These are phyloP conservation scores for Nannizziopsis barbatae DNA, from an alignment of 2,329 filamentous ascomycete genomes.

Conservation along the genomic window DNA sequence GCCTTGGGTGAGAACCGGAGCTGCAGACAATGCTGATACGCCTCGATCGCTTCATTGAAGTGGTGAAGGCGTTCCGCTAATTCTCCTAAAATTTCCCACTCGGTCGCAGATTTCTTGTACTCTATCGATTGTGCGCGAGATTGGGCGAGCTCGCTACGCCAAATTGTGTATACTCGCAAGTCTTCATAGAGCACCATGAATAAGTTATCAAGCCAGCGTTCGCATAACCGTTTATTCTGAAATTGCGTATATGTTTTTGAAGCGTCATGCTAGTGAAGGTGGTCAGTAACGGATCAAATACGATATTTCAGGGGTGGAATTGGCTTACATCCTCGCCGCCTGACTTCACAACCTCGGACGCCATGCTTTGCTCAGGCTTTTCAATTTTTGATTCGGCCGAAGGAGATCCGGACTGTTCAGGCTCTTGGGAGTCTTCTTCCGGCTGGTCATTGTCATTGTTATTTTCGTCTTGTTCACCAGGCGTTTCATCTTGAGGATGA, in stretches of 20 bases:
- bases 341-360: conserved; percentile 64
- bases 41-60: conserved; percentile 79
- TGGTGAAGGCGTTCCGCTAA: conserved; percentile 89
- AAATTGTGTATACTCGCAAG: conserved; percentile 95
- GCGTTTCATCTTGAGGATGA: conserved; percentile 17
- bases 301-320: background rate
- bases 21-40: conserved; percentile 75
- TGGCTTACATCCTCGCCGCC: conserved; percentile 57
- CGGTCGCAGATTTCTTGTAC: conserved; percentile 92
- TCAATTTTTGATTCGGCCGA: conserved; percentile 44
- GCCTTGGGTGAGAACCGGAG: conserved; percentile 91
- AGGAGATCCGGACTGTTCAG: conserved; percentile 14
- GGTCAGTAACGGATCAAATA: conserved; percentile 15
- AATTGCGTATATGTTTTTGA: conserved; percentile 74
- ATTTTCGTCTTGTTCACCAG: conserved; percentile 15
- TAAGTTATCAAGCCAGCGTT: conserved; percentile 94
- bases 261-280: conserved; percentile 43
- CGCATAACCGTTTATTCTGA: conserved; percentile 92
- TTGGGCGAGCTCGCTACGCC: conserved; percentile 95
- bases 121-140: conserved; percentile 86
- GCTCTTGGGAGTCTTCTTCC: conserved; percentile 21
- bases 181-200: conserved; percentile 99
- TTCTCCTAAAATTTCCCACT: conserved; percentile 95
- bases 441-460: conserved; percentile 23
- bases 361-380: conserved; percentile 67